A percentile compares a stretch with the other conserved stretches of the same genome.
Conservation (phyloP, 768 basidiomycete species). For the Lentinula boryana region DNA sequence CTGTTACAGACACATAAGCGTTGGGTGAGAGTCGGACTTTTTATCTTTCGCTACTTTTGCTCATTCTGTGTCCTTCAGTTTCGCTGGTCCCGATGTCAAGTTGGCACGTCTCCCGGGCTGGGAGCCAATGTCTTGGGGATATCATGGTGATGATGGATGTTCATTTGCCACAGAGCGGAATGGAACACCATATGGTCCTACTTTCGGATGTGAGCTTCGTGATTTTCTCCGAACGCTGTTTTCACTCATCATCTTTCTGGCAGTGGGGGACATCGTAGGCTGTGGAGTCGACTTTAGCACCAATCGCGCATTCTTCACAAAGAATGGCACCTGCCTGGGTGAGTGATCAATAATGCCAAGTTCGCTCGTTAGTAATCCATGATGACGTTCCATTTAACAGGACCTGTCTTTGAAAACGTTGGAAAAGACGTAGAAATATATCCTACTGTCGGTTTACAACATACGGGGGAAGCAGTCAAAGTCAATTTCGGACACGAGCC, state of each 20-base stretch:
- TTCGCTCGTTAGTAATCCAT: too few relatives aligned
- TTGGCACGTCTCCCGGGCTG: constrained; percentile 78
- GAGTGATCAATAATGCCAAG: constrained; percentile 2
- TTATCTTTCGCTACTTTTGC: background rate
- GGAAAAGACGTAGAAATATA: constrained; percentile 64
- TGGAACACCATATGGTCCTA: constrained; percentile 69
- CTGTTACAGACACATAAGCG: constrained; percentile 60
- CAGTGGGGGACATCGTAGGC: constrained; percentile 85
- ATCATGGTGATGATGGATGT: constrained; percentile 86
- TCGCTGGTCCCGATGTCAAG: constrained; percentile 60
- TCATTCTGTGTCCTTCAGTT: constrained; percentile 33
- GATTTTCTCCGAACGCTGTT: constrained; percentile 1
- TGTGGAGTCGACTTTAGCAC: constrained; percentile 89
- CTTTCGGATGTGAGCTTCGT: constrained; percentile 64
- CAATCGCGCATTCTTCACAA: constrained; percentile 82
- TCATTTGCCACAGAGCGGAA: constrained; percentile 70
- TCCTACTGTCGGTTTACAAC: constrained; percentile 86
- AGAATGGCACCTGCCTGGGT: constrained; percentile 77
- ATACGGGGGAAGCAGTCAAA: constrained; percentile 68
- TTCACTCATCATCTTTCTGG: constrained; percentile 8
- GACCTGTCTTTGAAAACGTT: constrained; percentile 65
- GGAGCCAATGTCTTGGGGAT: constrained; percentile 86
- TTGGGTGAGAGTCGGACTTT: constrained; percentile 51
- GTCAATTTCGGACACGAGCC: constrained; percentile 86
- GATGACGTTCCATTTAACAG: constrained; percentile 25